Base-by-base conservation (phyloP, 106 monocot species). In the Triglochin maritima region DNA sequence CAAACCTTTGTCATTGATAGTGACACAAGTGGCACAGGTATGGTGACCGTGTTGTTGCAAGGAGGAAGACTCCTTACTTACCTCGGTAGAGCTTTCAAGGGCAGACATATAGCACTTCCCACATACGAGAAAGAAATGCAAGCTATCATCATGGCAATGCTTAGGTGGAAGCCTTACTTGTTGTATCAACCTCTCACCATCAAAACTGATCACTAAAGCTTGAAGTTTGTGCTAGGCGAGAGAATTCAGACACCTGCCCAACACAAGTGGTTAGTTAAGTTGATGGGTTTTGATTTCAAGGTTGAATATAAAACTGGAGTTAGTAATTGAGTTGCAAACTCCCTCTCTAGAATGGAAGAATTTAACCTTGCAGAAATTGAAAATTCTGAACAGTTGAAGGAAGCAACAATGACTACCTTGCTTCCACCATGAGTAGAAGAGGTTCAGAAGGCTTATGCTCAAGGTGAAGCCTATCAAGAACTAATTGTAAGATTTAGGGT, bases 271-370 rank as follows among this genome's bases (percentile, higher is more conserved):
- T n/a, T 59, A 17, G 16, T 59, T 17, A 59, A 59, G 16, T 59
- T 59, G 59, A 59, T 59, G 59, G 59, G 59, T 59, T 59, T 59
- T n/a, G 16, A 59, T 17, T 59, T 59, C 59, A 59, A 59, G 8
- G 4, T 59, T 5, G 59, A 59, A 59, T 59, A 59, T n/a, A 59
- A 59, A 59, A 12, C 4, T 5, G 10, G 59, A 17, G 13, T 4
- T 5, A 59, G 9, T 7, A 59, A 59, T 17, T 17, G 4, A 17
- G 13, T n/a, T n/a, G 13, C 59, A 5, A n/a, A 59, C 16, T 4
- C 8, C 4, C 59, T 59, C 14, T 59, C 59, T 4, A 5, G 16
- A 59, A 59, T 5, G 5, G 14, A 59, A n/a, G 59, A 59, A 17
- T 5, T 4, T n/a, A 17, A 5, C 5, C 59, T 4, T 9, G 4